A percentile compares a stretch with the other conserved stretches of the same genome.
phyloP scores from a whole-genome alignment of 192 early-diverging fungal genomes.

The Coemansia sp. region DNA sequence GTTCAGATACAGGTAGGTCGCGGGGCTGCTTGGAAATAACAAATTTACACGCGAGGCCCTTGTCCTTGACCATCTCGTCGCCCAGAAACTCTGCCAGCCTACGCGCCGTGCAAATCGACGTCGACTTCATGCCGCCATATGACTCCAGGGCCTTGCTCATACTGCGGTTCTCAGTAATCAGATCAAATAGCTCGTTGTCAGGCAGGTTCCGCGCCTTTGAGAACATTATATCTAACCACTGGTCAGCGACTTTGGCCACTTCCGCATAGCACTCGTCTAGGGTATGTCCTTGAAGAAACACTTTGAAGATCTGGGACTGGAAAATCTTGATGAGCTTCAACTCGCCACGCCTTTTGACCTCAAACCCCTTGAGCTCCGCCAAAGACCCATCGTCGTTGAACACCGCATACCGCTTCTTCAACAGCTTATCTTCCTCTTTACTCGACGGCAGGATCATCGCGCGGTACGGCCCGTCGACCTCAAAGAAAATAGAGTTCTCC shows the following conservation, averaged over 20 bases:
- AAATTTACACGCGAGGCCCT: slow-evolving; percentile 94
- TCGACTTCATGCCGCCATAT: slow-evolving; percentile 94
- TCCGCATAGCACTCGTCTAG: slow-evolving; percentile 87
- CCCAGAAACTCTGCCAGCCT: slow-evolving; percentile 97
- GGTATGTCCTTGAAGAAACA: slow-evolving; percentile 87
- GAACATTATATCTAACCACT: slow-evolving; percentile 95
- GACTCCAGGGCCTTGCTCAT: slow-evolving; percentile 95
- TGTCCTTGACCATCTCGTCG: slow-evolving; percentile 98
- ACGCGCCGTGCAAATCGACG: slow-evolving; percentile 92
- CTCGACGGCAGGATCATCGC: slow-evolving; percentile 98
- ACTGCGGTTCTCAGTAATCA: slow-evolving; percentile 96
- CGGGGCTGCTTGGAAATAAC: slow-evolving; percentile 86
- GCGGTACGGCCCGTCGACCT: slow-evolving; percentile 97
- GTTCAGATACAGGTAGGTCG: slow-evolving; percentile 87
- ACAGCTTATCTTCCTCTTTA: slow-evolving; percentile 91
- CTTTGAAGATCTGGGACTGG: slow-evolving; percentile 91
- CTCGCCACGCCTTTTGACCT: slow-evolving; percentile 98
- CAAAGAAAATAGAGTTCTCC: slow-evolving; percentile 99
- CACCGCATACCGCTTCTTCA: slow-evolving; percentile 99
- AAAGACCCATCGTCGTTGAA: slow-evolving; percentile 94
- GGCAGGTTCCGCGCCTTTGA: slow-evolving; percentile 77
- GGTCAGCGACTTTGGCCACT: slow-evolving; percentile 89
- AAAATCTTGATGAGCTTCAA: slow-evolving; percentile 98
- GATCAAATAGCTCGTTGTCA: slow-evolving; percentile 91
- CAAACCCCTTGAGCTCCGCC: slow-evolving; percentile 98